Base-by-base conservation (phyloP, 2,329 filamentous ascomycete genomes). In the Trichoderma sp. region DNA sequence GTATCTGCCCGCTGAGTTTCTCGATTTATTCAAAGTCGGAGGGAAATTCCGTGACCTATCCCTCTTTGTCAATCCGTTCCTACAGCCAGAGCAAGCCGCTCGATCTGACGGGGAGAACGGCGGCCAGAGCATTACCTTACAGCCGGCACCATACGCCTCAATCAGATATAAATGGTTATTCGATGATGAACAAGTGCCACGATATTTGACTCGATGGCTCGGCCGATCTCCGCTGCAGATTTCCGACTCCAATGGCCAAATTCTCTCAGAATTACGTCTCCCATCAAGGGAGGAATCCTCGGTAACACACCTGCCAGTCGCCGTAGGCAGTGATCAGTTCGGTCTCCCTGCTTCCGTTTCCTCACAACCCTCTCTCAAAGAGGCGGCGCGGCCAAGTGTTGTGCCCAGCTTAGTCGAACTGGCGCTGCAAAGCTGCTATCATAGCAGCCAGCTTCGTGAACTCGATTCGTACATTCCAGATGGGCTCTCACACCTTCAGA, bases 51-150 rank as follows among this genome's bases (percentile, higher is more conserved):
- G 82, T 14, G 85, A 86, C 5, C 82, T 94, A n/a, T 85, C 85
- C 31, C 78, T 92, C 3, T 88, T 90, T 74, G 92, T 92, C 0
- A 94, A 94, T 79, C 90, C 90, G 0, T 91, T 93, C 76, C 84
- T 88, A 74, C 83, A 87, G 69, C 86, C 87, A 11, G 80, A 81
- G 16, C 35, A 27, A 6, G 31, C 31, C 18, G 12, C 24, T 29
- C 11, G 33, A 72, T 9, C 74, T 76, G 2, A 12, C 45, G 8
- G 29, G 60, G 18, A 66, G 1, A 73, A 75, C 18, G 75, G 78
- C 3, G 75, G 78, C 9, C 6, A 75, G 5, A 38, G 18, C 7
- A 4, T 8, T 14, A 3, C 1, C 35, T 12, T 35, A 14, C 12
- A 60, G 4, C 27, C 38, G 8, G 16, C 41, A 18, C 53, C 35